Conservation (phyloP, 1,284 basidiomycete genomes). For the Garcileccinum viscosum region DNA sequence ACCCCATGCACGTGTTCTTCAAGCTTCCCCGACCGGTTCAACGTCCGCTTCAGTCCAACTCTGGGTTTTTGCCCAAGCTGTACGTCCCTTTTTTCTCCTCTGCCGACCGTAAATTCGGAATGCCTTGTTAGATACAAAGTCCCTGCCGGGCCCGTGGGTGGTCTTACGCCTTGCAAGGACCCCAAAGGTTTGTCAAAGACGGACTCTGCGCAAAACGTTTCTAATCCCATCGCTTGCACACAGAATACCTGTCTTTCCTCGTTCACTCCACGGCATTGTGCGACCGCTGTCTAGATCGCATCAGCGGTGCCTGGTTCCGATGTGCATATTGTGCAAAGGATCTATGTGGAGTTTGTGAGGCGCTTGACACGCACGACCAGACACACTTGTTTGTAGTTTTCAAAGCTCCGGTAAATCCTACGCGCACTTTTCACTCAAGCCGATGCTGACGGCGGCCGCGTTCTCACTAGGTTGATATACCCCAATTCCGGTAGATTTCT, state of each 20-base stretch:
- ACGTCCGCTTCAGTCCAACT: conserved; percentile 64
- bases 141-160: conserved; percentile 66
- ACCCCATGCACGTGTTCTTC: conserved; percentile 86
- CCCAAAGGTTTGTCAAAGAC: conserved; percentile 59
- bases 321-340: conserved; percentile 87
- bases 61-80: conserved; percentile 74
- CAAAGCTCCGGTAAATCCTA: conserved; percentile 70
- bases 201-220: neutral
- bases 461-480: conserved; percentile 60
- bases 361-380: conserved; percentile 78
- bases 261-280: conserved; percentile 73
- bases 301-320: conserved; percentile 84
- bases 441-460: conserved; percentile 4
- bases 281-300: conserved; percentile 76
- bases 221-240: conserved; percentile 5
- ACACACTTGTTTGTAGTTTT: conserved; percentile 86
- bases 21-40: conserved; percentile 82
- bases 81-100: conserved; percentile 31
- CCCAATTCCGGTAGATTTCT: conserved; percentile 55
- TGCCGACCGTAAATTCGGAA: conserved; percentile 21
- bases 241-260: conserved; percentile 75
- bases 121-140: conserved; percentile 56
- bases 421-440: neutral
- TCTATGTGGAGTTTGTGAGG: conserved; percentile 81
- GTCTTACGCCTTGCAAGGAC: conserved; percentile 48